A percentile compares a stretch with the other conserved stretches of the same genome.
Evolutionary conservation across 2,329 filamentous ascomycete species (phyloP).

Genomic region (Madurella fahalii): DNA sequence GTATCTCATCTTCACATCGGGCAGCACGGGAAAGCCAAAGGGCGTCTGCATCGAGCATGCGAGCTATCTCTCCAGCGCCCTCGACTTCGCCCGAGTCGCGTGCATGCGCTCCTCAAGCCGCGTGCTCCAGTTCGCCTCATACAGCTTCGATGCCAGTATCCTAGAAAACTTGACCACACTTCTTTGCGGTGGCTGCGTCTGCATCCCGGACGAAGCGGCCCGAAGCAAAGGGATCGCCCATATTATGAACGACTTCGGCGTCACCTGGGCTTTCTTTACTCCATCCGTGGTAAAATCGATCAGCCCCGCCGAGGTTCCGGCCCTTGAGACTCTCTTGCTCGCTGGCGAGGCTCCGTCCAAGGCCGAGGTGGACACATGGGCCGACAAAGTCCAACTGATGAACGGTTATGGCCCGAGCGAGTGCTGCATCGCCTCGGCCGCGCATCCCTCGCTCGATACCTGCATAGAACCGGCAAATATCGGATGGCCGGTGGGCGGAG

Average conservation of each 20-base stretch:
- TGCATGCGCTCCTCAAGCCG: constrained; percentile 2
- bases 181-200: constrained; percentile 35
- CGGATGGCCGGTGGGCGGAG: no score
- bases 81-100: constrained; percentile 1
- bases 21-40: constrained; percentile 48
- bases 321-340: constrained; percentile 18
- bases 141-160: constrained; percentile 38
- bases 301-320: constrained; percentile 19
- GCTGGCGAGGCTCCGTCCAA: constrained; percentile 19
- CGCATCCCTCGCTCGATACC: no score
- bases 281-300: constrained; percentile 23
- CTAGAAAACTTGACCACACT: constrained; percentile 37
- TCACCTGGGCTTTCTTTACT: constrained; percentile 23
- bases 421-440: background rate
- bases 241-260: constrained; percentile 18
- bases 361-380: constrained; percentile 18
- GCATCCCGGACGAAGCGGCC: constrained; percentile 36
- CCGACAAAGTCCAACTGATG: constrained; percentile 10
- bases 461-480: no score
- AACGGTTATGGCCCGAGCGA: constrained; percentile 24
- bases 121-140: constrained; percentile 27
- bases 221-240: constrained; percentile 33
- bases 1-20: constrained; percentile 48
- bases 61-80: constrained; percentile 19
- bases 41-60: constrained; percentile 38